Evolutionary conservation across 1,284 basidiomycete species (phyloP).

Genomic region (Cutaneotrichosporon dermatis): DNA sequence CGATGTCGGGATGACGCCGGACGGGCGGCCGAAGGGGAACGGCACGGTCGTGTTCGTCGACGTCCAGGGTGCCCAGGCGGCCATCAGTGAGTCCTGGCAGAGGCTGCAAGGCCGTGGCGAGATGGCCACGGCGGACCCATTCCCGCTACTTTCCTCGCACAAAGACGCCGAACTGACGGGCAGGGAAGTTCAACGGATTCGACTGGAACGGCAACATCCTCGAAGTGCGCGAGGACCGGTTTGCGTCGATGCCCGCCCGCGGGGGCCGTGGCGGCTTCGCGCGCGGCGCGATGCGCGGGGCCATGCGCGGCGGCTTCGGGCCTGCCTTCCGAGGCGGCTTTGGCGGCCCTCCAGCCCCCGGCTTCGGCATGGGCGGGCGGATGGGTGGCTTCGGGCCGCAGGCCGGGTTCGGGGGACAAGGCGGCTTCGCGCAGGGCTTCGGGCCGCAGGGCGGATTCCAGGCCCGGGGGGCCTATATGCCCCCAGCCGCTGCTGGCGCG

Average conservation of each 20-base stretch:
- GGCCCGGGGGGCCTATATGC: neutral
- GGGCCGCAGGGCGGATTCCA: neutral
- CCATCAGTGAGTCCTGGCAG: conserved; percentile 64
- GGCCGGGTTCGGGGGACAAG: neutral
- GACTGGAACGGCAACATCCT: conserved; percentile 89
- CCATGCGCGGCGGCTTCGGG: conserved; percentile 55
- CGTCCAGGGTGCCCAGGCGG: conserved; percentile 80
- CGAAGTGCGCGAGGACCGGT: conserved; percentile 93
- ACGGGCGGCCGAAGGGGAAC: conserved; percentile 89
- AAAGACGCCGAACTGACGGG: neutral
- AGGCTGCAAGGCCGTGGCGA: too few species aligned
- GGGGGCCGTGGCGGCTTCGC: conserved; percentile 29
- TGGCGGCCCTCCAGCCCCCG: conserved; percentile 51
- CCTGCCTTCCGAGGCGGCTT: conserved; percentile 51
- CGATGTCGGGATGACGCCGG: conserved; percentile 85
- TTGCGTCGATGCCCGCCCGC: conserved; percentile 60
- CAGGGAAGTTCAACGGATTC: conserved; percentile 89
- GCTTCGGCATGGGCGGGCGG: neutral
- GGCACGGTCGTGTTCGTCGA: conserved; percentile 94
- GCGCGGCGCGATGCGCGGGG: conserved; percentile 52
- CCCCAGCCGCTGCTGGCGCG: too few species aligned
- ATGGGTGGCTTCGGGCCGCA: neutral
- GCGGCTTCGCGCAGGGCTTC: neutral
- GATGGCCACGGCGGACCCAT: too few species aligned
- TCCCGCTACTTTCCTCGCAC: too few species aligned